Base-by-base conservation (phyloP, 148 eudicot genomes). In the Dysphania ambrosioides region DNA sequence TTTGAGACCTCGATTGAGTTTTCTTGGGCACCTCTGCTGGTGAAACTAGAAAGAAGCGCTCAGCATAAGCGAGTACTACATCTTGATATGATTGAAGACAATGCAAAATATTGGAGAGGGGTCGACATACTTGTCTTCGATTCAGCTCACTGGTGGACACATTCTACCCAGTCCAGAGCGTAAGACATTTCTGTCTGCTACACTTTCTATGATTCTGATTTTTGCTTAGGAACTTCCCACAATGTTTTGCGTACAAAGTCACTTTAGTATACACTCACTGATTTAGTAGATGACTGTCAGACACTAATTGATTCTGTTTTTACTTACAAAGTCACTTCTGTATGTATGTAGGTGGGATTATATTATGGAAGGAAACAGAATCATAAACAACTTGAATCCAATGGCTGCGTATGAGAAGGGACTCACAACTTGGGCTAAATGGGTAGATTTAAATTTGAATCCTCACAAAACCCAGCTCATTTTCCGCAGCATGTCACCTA, bases 61-160 rank as follows among this genome's bases (percentile, higher is more conserved):
- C 79, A 78, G 72, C 76, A 79, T 40, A 84, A 83, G 83, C 87
- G 93, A 72, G 73, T 90, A 35, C 32, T 93, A 60, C 96, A 93
- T 78, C 78, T 90, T 71, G 93, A 93, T 80, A 75, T 80, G 47
- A 93, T 93, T 24, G 91, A 90, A 74, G 96, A 90, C 70, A 90
- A 93, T 71, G 96, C 93, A 3, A 86, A 77, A 62, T 83, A 82
- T 35, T 93, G 97, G 97, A 83, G 86, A 87, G 91, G 91, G 47
- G 96, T 80, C 19, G 89, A 93, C 66, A 78, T 85, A 66, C 93
- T 93, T 34, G 87, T 93, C 12, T 93, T 93, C 53, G 96, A 93
- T 84, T 90, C 97, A 15, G 93, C 96, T 35, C 93, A 90, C 34
- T 93, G 97, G 97, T 93, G 97, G 97, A 90, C 93, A 51, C 93